A percentile compares a stretch with the other conserved stretches of the same genome.
Conservation (phyloP, 305 asterid genomes). For the Rubia tinctorum region DNA sequence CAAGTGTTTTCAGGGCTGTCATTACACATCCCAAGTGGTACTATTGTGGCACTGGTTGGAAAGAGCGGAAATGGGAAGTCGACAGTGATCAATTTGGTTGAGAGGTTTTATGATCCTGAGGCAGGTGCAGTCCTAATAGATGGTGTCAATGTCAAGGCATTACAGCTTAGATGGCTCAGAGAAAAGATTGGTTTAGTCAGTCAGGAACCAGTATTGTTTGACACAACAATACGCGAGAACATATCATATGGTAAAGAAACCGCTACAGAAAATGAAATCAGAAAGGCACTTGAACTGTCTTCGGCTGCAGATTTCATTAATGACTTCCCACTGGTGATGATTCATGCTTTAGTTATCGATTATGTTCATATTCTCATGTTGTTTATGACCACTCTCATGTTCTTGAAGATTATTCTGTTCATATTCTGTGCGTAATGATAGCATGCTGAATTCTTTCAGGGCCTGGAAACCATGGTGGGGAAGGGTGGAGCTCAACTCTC, state of each 20-base stretch:
- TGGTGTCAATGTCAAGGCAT: constrained; percentile 45
- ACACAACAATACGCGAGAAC: constrained; percentile 57
- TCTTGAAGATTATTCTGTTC: neutral
- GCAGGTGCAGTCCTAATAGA: constrained; percentile 63
- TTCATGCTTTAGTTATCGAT: constrained; percentile 29
- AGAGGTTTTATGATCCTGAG: constrained; percentile 82
- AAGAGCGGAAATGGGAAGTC: constrained; percentile 79
- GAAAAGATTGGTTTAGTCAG: constrained; percentile 68
- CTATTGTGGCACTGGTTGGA: constrained; percentile 63
- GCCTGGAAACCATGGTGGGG: constrained; percentile 66
- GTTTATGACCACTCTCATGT: constrained; percentile 9
- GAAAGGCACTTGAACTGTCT: constrained; percentile 4
- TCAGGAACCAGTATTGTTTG: constrained; percentile 72
- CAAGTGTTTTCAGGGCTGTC: constrained; percentile 54
- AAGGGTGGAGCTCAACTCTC: constrained; percentile 80
- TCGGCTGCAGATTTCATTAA: constrained; percentile 4
- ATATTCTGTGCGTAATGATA: too few species aligned
- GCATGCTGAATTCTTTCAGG: constrained; percentile 26
- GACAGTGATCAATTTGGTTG: constrained; percentile 58
- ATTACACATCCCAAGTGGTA: constrained; percentile 41
- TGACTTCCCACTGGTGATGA: constrained; percentile 16
- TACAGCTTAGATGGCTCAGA: constrained; percentile 59
- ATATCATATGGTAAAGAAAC: constrained; percentile 40
- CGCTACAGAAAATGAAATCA: constrained; percentile 19
- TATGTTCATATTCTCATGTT: neutral